Percentiles rank a stretch among this genome's conserved stretches.
Conservation (phyloP, 2,329 filamentous ascomycete genomes). For the Aciculosporium take region DNA sequence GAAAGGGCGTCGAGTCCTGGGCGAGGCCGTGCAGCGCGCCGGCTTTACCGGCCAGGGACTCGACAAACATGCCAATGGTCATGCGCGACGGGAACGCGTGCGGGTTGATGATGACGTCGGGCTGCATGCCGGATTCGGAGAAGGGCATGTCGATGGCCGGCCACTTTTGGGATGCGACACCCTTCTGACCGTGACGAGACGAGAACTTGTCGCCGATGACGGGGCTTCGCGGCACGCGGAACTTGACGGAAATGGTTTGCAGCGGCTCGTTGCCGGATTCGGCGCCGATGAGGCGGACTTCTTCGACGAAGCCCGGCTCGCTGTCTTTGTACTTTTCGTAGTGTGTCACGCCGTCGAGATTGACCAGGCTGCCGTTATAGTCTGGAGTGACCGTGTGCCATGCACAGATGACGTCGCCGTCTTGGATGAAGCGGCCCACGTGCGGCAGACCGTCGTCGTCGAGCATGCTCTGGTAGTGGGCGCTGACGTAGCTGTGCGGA, state of each 20-base stretch:
- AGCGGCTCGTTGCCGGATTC: constrained; percentile 71
- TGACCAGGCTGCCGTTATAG: constrained; percentile 62
- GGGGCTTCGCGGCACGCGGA: constrained; percentile 77
- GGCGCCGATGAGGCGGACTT: constrained; percentile 78
- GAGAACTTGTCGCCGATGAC: constrained; percentile 99
- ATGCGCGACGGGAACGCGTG: constrained; percentile 98
- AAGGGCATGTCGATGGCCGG: constrained; percentile 90
- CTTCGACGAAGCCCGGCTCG: constrained; percentile 79
- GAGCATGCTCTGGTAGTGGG: constrained; percentile 54
- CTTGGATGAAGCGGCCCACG: constrained; percentile 61
- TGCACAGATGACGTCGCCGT: constrained; percentile 76
- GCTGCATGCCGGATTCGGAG: constrained; percentile 89
- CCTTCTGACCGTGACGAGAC: constrained; percentile 94
- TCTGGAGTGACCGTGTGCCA: constrained; percentile 81
- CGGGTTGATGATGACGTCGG: constrained; percentile 97
- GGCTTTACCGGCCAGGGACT: constrained; percentile 89
- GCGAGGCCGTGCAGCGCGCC: constrained; percentile 90
- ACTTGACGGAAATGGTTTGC: constrained; percentile 83
- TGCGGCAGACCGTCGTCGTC: constrained; percentile 80
- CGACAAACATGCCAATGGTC: constrained; percentile 99
- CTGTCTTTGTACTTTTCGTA: constrained; percentile 91
- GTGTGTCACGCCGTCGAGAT: constrained; percentile 72
- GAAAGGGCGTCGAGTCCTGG: constrained; percentile 90
- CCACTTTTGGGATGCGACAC: constrained; percentile 94
- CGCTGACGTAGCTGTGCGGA: constrained; percentile 57